Base-by-base conservation (phyloP, 2,329 filamentous ascomycete species). In the Exophiala calicioides region DNA sequence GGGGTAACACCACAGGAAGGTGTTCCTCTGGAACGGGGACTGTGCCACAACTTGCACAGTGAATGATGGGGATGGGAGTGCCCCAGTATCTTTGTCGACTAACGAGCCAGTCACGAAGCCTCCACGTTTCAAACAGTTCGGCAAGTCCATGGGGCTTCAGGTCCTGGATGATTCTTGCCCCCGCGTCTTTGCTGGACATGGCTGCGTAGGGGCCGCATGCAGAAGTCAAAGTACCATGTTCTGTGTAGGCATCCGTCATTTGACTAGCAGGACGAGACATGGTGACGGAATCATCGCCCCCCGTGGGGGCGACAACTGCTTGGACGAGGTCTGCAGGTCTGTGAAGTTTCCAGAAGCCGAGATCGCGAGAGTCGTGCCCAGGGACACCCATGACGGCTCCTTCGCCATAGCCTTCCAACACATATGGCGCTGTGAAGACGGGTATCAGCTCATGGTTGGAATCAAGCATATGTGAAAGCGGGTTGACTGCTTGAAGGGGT, bases 11-110 rank as follows among this genome's bases (percentile, higher is more conserved):
- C 5, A 95, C 87, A 0, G 90, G 90, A 8, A 95, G 78, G 47
- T 94, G 78, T 7, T 85, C 72, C 2, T 80, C 79, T 1, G 88
- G 87, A 1, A 95, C 89, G 1, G 88, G 84, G 1, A 94, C 86
- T 2, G 85, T 70, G 5, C 90, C 90, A 64, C 90, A 95, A 5
- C 75, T 75, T 13, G 69, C 65, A 62, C 90, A 95, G 68, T 95
- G 88, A 26, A 95, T 75, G 42, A 95, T 90, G 13, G 90, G 90
- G 42, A 95, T 95, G 0, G 90, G 90, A 0, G 89, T 81, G 10
- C 90, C 90, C 90, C 90, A 95, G 64, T 94, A 95, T 55, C 90
- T 77, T 66, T 95, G 90, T n/a, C 90, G 82, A 64, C 88, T 94
- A 59, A 95, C 85, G 45, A 95, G 73, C 90, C 90, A 95, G 67